phyloP scores from a whole-genome alignment of 2,329 filamentous ascomycete species.

The Arachnopeziza araneosa region DNA sequence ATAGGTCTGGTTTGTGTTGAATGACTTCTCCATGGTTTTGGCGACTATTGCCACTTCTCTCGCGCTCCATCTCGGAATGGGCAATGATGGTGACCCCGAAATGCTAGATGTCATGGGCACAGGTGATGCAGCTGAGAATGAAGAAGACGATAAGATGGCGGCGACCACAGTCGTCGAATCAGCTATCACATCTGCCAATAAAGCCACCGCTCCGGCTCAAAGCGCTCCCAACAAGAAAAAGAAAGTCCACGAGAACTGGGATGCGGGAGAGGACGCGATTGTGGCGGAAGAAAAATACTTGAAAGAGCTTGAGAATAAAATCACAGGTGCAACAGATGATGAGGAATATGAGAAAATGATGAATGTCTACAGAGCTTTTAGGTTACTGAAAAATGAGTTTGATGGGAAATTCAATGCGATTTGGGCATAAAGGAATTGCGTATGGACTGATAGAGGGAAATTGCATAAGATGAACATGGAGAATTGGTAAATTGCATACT shows the following conservation, averaged over 20 bases:
- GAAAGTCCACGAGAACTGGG: conserved; percentile 46
- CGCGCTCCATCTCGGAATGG: conserved; percentile 49
- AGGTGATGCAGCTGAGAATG: conserved; percentile 43
- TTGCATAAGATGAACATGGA: not conserved
- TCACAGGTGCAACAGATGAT: conserved; percentile 25
- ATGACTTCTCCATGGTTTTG: conserved; percentile 58
- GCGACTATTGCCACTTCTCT: conserved; percentile 67
- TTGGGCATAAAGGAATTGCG: conserved; percentile 21
- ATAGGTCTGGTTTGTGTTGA: conserved; percentile 65
- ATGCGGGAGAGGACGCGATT: conserved; percentile 36
- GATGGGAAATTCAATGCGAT: conserved; percentile 51
- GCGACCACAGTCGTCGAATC: conserved; percentile 18
- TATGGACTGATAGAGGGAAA: not conserved
- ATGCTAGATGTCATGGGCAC: conserved; percentile 40
- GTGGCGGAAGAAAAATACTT: conserved; percentile 31
- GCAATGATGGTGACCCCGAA: conserved; percentile 42
- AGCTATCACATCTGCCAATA: conserved; percentile 1
- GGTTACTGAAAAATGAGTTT: conserved; percentile 51
- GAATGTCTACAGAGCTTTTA: conserved; percentile 55
- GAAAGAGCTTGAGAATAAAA: conserved; percentile 31
- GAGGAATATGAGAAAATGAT: conserved; percentile 42
- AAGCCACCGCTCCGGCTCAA: not conserved
- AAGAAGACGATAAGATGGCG: conserved; percentile 30
- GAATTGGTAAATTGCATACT: not conserved
- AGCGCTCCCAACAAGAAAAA: conserved; percentile 17